Conservation (phyloP, 371 early-diverging fungal species). For the Homolaphlyctis polyrhiza region DNA sequence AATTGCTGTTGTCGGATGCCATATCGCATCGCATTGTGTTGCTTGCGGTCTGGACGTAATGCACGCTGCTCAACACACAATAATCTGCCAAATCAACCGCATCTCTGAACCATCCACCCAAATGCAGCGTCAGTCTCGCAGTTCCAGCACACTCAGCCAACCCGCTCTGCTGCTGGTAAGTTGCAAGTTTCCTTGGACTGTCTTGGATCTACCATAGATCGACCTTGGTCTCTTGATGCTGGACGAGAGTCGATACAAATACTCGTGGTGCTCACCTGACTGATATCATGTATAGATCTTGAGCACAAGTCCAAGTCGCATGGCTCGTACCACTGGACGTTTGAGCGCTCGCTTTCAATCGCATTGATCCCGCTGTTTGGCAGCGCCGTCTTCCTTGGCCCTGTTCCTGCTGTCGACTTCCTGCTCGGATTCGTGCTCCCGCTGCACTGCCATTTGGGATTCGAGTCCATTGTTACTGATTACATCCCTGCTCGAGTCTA, state of each 20-base stretch:
- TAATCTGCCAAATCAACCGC: too few relatives aligned
- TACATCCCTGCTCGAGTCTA: constrained; percentile 74
- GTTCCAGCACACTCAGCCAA: not conserved
- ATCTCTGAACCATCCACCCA: too few relatives aligned
- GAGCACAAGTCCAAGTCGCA: constrained; percentile 33
- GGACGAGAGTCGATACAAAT: too few relatives aligned
- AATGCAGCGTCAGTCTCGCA: not conserved
- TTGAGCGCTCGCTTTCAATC: constrained; percentile 76
- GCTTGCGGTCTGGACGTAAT: too few relatives aligned
- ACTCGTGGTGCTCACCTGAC: too few relatives aligned
- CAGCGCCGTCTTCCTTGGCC: constrained; percentile 68
- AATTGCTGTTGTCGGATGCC: too few relatives aligned
- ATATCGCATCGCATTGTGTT: too few relatives aligned
- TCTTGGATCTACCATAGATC: too few relatives aligned
- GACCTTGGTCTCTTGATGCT: too few relatives aligned
- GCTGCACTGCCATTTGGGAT: constrained; percentile 83
- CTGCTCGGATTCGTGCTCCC: constrained; percentile 85
- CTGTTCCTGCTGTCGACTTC: constrained; percentile 81
- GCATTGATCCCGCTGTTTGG: constrained; percentile 74
- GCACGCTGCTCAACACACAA: too few relatives aligned
- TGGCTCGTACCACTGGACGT: constrained; percentile 88
- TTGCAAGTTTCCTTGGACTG: not conserved
- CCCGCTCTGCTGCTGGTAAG: not conserved
- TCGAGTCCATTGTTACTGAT: constrained; percentile 59
- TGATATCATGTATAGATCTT: too few relatives aligned